phyloP scores from a whole-genome alignment of 352 stramenopile species.

The Phytopythium vexans region DNA sequence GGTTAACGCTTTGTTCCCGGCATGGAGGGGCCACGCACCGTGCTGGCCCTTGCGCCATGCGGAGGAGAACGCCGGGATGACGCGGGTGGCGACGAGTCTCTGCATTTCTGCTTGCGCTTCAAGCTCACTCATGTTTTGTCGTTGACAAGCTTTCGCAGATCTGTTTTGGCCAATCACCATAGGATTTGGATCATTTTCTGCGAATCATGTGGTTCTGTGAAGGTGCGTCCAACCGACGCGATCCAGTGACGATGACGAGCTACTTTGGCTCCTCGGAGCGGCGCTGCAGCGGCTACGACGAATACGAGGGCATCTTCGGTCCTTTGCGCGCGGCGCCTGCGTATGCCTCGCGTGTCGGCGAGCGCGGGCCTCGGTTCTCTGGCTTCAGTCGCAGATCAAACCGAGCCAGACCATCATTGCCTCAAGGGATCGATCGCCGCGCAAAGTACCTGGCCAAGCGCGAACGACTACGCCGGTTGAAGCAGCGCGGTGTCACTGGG shows the following conservation, averaged over 20 bases:
- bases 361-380: neutral
- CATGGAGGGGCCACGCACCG: conserved; percentile 20
- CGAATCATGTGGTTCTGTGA: neutral
- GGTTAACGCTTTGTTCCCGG: neutral
- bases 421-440: conserved; percentile 13
- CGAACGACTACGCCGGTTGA: conserved; percentile 5
- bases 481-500: conserved; percentile 3
- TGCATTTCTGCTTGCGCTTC: conserved; percentile 7
- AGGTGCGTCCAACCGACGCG: too few relatives aligned
- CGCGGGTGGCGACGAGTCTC: conserved; percentile 27
- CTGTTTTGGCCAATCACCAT: conserved; percentile 1
- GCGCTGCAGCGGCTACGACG: conserved; percentile 46
- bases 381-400: neutral
- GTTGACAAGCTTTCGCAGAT: neutral
- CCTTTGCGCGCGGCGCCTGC: conserved; percentile 20
- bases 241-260: conserved; percentile 9
- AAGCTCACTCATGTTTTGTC: neutral
- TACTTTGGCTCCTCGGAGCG: conserved; percentile 15
- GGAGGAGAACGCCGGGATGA: conserved; percentile 67
- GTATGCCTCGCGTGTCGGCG: neutral
- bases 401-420: neutral
- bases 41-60: conserved; percentile 76
- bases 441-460: conserved; percentile 21
- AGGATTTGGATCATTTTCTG: neutral
- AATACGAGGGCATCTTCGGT: conserved; percentile 64